Evolutionary conservation across 202 grass and related monocot species (phyloP).

Genomic region (Bolboschoenoplectus hybrid): DNA sequence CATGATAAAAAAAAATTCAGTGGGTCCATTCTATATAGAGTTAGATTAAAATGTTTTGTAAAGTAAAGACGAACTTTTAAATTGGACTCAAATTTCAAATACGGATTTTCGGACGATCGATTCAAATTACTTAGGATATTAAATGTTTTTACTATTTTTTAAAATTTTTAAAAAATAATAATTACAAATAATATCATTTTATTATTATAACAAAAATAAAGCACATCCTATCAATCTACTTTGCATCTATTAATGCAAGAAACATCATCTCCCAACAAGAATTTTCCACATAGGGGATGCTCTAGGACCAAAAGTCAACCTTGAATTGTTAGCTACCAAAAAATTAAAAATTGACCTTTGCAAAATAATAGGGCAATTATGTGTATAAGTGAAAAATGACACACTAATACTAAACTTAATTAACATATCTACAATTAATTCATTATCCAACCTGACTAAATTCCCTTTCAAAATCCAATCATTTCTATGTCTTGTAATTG

Average conservation of each 20-base stretch:
- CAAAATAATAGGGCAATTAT: not conserved
- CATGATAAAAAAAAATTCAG: too few species aligned
- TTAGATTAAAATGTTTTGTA: too few species aligned
- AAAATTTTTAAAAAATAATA: too few species aligned
- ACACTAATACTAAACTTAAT: not conserved
- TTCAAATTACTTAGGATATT: too few species aligned
- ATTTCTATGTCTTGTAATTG: not conserved
- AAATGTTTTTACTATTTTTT: too few species aligned
- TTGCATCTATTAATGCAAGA: not conserved
- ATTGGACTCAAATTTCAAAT: too few species aligned
- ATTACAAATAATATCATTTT: too few species aligned
- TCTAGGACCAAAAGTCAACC: not conserved
- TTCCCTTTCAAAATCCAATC: not conserved
- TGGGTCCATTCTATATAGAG: too few species aligned
- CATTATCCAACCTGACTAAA: not conserved
- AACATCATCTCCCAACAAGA: not conserved
- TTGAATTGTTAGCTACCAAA: not conserved
- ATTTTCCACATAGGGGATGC: slow-evolving; percentile 1
- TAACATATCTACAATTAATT: too few species aligned
- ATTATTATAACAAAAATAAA: not conserved
- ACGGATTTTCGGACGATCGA: too few species aligned
- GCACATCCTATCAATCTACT: not conserved
- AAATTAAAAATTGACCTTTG: not conserved
- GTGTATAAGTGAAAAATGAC: not conserved
- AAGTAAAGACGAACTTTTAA: too few species aligned